A percentile compares a stretch with the other conserved stretches of the same genome.
Conservation (phyloP, 441 rosid species). For the Viola pubescens region DNA sequence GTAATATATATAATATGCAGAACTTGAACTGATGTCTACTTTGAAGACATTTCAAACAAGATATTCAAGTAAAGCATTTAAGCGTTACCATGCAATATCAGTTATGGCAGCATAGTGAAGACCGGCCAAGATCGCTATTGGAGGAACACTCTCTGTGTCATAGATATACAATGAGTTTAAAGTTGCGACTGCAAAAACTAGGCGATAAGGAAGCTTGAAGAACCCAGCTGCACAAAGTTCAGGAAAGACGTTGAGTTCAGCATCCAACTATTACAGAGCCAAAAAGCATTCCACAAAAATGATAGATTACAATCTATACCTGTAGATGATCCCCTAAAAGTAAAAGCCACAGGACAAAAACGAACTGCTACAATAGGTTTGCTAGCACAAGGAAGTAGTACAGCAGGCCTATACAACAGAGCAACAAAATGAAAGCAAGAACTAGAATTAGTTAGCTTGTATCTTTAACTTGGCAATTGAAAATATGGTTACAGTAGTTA, state of each 20-base stretch:
- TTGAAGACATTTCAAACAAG: no score
- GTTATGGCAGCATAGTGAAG: constrained; percentile 93
- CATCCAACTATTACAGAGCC: constrained; percentile 3
- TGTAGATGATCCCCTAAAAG: constrained; percentile 44
- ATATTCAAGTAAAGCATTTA: background rate
- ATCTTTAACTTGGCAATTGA: background rate
- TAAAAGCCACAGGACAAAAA: constrained; percentile 67
- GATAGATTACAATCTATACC: constrained; percentile 30
- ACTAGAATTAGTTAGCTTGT: background rate
- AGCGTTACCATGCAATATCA: constrained; percentile 68
- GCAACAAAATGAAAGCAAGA: constrained; percentile 1
- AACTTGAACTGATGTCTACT: no score
- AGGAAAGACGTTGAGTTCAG: constrained; percentile 15
- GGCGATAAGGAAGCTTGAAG: constrained; percentile 89
- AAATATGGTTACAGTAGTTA: background rate
- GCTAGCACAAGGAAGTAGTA: constrained; percentile 75
- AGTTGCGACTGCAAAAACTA: constrained; percentile 82
- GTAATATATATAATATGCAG: no score
- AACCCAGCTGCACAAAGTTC: constrained; percentile 48
- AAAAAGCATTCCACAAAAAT: constrained; percentile 4
- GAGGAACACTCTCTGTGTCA: constrained; percentile 69
- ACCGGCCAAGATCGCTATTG: constrained; percentile 75
- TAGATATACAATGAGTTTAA: constrained; percentile 83
- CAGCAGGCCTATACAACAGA: constrained; percentile 59
- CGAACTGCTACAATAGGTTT: constrained; percentile 88